Evolutionary conservation across 2,329 filamentous ascomycete species (phyloP).

Genomic region (Pseudogymnoascus sp.): DNA sequence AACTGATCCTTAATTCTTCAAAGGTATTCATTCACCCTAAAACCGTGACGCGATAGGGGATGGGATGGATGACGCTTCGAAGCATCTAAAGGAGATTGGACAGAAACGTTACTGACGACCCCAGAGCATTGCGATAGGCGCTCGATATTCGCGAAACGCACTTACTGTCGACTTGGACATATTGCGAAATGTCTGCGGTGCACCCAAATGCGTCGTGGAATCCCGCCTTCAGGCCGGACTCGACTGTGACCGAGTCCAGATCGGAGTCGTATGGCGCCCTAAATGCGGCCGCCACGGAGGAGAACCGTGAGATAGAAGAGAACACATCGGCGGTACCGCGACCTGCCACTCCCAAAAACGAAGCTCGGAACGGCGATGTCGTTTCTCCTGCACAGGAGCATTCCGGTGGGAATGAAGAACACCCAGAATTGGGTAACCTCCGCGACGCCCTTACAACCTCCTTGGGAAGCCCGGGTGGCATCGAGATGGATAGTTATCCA

Average conservation of each 20-base stretch:
- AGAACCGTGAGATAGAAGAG: background rate
- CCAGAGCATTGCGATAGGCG: slow-evolving; percentile 1
- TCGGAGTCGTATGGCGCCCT: slow-evolving; percentile 12
- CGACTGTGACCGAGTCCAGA: slow-evolving; percentile 21
- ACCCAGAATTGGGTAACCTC: slow-evolving; percentile 20
- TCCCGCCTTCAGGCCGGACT: slow-evolving; percentile 45
- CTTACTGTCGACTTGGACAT: background rate
- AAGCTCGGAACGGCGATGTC: background rate
- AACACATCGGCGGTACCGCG: background rate
- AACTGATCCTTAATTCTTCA: slow-evolving; percentile 1
- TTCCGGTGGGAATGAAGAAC: slow-evolving; percentile 16
- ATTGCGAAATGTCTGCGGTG: slow-evolving; percentile 36
- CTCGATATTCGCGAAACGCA: background rate
- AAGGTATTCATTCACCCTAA: background rate
- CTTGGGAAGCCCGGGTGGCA: slow-evolving; percentile 21
- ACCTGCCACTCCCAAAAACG: slow-evolving; percentile 12
- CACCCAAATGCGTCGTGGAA: slow-evolving; percentile 41
- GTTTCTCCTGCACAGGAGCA: background rate
- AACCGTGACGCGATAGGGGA: slow-evolving; percentile 1
- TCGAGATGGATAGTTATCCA: slow-evolving; percentile 23
- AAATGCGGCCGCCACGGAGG: background rate
- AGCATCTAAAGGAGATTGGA: background rate
- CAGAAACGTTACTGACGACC: background rate
- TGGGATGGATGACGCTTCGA: slow-evolving; percentile 7
- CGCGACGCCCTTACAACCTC: slow-evolving; percentile 25